Base-by-base conservation (phyloP, 805 yeast genomes). In the Kodamaea fukazawae region DNA sequence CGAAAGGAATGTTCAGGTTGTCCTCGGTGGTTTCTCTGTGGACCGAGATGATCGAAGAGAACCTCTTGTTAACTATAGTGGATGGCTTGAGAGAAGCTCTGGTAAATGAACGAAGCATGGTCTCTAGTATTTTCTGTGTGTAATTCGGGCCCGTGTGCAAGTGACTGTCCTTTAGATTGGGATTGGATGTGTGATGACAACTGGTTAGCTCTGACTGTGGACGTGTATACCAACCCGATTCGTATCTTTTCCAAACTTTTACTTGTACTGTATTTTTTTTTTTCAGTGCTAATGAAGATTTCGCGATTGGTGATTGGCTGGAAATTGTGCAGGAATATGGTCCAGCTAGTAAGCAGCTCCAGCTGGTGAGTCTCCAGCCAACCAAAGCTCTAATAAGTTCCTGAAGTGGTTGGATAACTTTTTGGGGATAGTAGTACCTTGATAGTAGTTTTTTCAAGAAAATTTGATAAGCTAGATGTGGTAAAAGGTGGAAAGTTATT, bases 11-110 rank as follows among this genome's bases (percentile, higher is more conserved):
- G 38, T 70, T 63, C 34, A 76, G 78, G 63, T 83, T 82, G 71
- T 87, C 85, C 34, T 73, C 74, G 32, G 76, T 71, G 25, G 83
- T 73, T 53, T 87, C 79, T 60, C 95, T 76, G 67, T 86, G 96
- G 40, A 84, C 87, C 17, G 83, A 61, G 58, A 72, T 51, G 50
- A 71, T 54, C 49, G 72, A 48, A 50, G 71, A 60, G 51, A 45
- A 48, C 55, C 73, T 63, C 44, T 54, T 56, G 49, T 40, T 33
- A 42, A 40, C 29, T 32, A 34, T 23, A 29, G 48, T 37, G 26
- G 47, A 41, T 14, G 46, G 49, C 41, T 40, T 48, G 36, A 49
- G 45, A 29, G 48, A 28, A 29, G 42, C 20, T 41, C 42, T 46
- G 28, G 36, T 33, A 34, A 44, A 36, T 23, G 29, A 42, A 29